These are phyloP conservation scores for Metarhizium album DNA, from an alignment of 2,329 filamentous ascomycete species.

Conservation along the genomic window DNA sequence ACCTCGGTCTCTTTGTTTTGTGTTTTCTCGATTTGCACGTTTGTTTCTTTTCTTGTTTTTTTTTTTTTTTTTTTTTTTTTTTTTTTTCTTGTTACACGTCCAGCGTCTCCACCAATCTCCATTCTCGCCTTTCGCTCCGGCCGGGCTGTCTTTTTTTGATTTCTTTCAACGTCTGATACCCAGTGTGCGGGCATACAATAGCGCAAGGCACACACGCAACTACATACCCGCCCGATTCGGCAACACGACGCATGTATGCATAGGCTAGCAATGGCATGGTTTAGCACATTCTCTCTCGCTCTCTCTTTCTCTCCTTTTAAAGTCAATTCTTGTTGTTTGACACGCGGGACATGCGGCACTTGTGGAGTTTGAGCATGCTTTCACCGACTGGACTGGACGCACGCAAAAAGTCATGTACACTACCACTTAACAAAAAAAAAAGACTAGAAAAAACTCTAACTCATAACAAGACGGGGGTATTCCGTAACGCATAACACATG, in stretches of 20 bases:
- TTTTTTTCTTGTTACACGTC: conserved; percentile 9
- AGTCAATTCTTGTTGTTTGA: too few relatives aligned
- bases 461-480: background rate
- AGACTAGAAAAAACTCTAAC: background rate
- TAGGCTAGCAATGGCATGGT: too few relatives aligned
- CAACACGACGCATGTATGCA: too few relatives aligned
- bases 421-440: too few relatives aligned
- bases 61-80: too few relatives aligned
- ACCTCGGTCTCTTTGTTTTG: too few relatives aligned
- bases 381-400: background rate
- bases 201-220: background rate
- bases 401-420: background rate
- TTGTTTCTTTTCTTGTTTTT: too few relatives aligned
- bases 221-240: background rate
- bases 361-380: too few relatives aligned
- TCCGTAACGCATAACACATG: background rate
- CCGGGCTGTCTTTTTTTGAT: background rate
- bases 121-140: conserved; percentile 3
- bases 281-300: background rate
- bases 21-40: too few relatives aligned
- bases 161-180: conserved; percentile 2
- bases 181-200: background rate
- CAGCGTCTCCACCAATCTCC: background rate
- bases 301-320: background rate
- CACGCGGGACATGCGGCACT: too few relatives aligned